These are phyloP conservation scores for Carex parvula DNA, from an alignment of 176 grass and related monocot species.

Conservation along the genomic window DNA sequence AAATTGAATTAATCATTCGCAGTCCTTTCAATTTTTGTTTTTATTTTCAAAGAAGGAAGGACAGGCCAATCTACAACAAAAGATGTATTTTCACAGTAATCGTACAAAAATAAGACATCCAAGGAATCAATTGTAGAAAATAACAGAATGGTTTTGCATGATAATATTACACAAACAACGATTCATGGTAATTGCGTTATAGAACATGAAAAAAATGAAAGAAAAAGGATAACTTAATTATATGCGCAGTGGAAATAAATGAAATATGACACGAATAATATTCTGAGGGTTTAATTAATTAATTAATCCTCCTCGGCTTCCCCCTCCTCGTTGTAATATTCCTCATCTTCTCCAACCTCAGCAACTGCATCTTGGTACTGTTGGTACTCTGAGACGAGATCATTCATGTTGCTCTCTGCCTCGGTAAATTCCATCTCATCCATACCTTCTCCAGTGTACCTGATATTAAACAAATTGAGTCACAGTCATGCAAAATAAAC, in stretches of 20 bases:
- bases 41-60: not conserved
- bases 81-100: not conserved
- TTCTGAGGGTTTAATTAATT: not conserved
- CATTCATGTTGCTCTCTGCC: slow-evolving; percentile 99
- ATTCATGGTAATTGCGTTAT: slow-evolving; percentile 13
- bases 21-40: not conserved
- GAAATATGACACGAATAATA: slow-evolving; percentile 14
- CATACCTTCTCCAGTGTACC: slow-evolving; percentile 50
- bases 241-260: slow-evolving; percentile 13
- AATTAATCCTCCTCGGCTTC: slow-evolving; percentile 18
- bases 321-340: slow-evolving; percentile 13
- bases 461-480: not conserved
- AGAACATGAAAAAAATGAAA: not conserved
- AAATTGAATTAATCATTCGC: not conserved
- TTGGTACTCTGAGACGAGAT: slow-evolving; percentile 91
- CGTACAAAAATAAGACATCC: not conserved
- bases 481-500: not conserved
- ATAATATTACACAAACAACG: slow-evolving; percentile 30
- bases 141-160: slow-evolving; percentile 22
- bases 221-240: not conserved
- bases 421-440: slow-evolving; percentile 99
- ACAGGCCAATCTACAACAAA: not conserved
- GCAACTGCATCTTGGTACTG: slow-evolving; percentile 86
- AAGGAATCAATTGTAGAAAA: not conserved
- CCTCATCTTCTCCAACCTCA: slow-evolving; percentile 22